Percentiles rank a stretch among this genome's conserved stretches.
Conservation (phyloP, 257 asterid genomes). For the Solanum boliviense region DNA sequence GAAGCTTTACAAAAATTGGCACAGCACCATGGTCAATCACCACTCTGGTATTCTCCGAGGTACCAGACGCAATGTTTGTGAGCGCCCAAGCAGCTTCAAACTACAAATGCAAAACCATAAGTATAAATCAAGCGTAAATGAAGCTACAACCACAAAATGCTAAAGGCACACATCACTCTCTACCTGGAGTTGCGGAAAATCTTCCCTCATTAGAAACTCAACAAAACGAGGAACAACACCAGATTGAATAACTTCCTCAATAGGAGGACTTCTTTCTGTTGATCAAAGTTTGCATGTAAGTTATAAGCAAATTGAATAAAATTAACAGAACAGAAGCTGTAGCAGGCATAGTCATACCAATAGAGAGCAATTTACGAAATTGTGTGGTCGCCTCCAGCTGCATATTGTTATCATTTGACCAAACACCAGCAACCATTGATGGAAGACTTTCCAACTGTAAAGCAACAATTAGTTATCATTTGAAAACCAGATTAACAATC, state of each 20-base stretch:
- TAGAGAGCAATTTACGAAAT: slow-evolving; percentile 79
- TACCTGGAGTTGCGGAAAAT: slow-evolving; percentile 84
- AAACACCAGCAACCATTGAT: slow-evolving; percentile 56
- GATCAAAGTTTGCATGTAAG: background rate
- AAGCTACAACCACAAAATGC: background rate
- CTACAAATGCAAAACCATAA: slow-evolving; percentile 17
- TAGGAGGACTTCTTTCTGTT: slow-evolving; percentile 84
- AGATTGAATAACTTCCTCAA: slow-evolving; percentile 87
- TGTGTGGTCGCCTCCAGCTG: slow-evolving; percentile 82
- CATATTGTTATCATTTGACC: slow-evolving; percentile 49
- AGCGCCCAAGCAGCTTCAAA: slow-evolving; percentile 99
- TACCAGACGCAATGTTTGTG: slow-evolving; percentile 93
- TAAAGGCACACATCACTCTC: background rate
- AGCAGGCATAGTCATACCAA: slow-evolving; percentile 29
- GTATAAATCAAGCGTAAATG: background rate
- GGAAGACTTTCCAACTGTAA: slow-evolving; percentile 88
- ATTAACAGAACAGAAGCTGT: background rate
- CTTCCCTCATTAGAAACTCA: slow-evolving; percentile 72
- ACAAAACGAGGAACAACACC: slow-evolving; percentile 94
- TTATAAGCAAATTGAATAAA: background rate
- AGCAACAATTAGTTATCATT: background rate
- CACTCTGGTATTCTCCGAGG: slow-evolving; percentile 83
- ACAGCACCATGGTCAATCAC: slow-evolving; percentile 88
- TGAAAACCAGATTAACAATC: background rate
- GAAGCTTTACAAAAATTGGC: slow-evolving; percentile 74